Percentiles rank a stretch among this genome's conserved stretches.
Conservation (phyloP, 768 basidiomycete species). For the Lactifluus volemus region DNA sequence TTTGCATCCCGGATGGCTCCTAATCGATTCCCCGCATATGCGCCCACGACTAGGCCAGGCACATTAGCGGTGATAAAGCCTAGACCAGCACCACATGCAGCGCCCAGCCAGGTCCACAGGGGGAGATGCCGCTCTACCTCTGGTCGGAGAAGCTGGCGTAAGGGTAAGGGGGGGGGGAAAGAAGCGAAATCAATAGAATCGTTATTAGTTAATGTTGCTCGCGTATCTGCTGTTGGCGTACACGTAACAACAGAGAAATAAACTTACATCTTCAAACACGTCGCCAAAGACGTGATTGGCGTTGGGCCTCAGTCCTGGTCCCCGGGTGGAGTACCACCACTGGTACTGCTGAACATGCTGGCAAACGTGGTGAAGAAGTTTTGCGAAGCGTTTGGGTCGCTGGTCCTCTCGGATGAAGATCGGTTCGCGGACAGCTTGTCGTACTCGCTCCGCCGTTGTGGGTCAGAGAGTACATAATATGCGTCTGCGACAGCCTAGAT, state of each 20-base stretch:
- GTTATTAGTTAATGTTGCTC: too few species aligned
- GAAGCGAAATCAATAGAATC: too few species aligned
- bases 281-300: constrained; percentile 79
- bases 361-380: constrained; percentile 74
- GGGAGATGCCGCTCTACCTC: constrained; percentile 65
- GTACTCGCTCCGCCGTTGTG: constrained; percentile 62
- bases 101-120: constrained; percentile 70
- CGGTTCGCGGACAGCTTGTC: constrained; percentile 56
- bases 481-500: constrained; percentile 80
- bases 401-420: constrained; percentile 40
- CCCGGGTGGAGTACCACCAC: constrained; percentile 26
- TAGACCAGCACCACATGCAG: constrained; percentile 55
- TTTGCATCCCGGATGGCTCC: constrained; percentile 92
- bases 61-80: constrained; percentile 57
- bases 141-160: constrained; percentile 63
- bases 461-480: constrained; percentile 86
- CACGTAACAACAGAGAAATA: background rate
- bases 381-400: constrained; percentile 57
- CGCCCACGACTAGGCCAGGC: constrained; percentile 81
- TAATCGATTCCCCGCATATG: constrained; percentile 80
- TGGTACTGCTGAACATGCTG: constrained; percentile 52
- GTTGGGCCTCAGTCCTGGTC: constrained; percentile 45
- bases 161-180: too few species aligned
- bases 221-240: background rate
- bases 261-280: constrained; percentile 80